Evolutionary conservation across 352 stramenopile genomes (phyloP).

Genomic region (Globisporangium echinulatum): DNA sequence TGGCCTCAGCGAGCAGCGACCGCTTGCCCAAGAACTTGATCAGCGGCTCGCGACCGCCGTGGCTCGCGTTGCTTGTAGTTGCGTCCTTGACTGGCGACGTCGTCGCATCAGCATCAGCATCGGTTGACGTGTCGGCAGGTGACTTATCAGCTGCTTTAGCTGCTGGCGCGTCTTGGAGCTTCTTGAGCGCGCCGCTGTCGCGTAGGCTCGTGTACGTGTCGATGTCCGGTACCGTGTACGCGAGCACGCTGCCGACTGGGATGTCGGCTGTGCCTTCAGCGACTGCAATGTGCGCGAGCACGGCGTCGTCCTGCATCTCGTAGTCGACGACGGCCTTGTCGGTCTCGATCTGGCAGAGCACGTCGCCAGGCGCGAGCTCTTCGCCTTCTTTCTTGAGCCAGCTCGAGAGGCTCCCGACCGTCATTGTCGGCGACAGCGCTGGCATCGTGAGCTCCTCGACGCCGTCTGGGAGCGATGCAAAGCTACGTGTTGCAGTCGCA

Average conservation of each 20-base stretch:
- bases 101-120: conserved; percentile 8
- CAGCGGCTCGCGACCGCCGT: conserved; percentile 41
- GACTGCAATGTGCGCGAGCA: conserved; percentile 93
- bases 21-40: conserved; percentile 88
- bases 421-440: conserved; percentile 97
- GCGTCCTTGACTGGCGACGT: conserved; percentile 5
- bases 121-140: conserved; percentile 3
- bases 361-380: conserved; percentile 85
- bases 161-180: conserved; percentile 26
- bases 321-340: conserved; percentile 99
- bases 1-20: conserved; percentile 33
- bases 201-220: conserved; percentile 65
- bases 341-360: conserved; percentile 96
- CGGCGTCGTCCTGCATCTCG: conserved; percentile 96
- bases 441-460: conserved; percentile 88
- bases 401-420: conserved; percentile 88
- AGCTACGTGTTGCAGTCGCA: conserved; percentile 14
- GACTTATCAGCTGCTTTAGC: conserved; percentile 10
- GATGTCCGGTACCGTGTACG: conserved; percentile 92
- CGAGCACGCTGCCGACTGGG: conserved; percentile 88
- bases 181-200: conserved; percentile 46
- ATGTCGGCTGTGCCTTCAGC: conserved; percentile 86
- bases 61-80: neutral
- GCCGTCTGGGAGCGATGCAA: conserved; percentile 64
- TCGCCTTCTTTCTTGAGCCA: conserved; percentile 94